Base-by-base conservation (phyloP, 176 grass and related monocot species). In the Cenchrus fungigraminus region DNA sequence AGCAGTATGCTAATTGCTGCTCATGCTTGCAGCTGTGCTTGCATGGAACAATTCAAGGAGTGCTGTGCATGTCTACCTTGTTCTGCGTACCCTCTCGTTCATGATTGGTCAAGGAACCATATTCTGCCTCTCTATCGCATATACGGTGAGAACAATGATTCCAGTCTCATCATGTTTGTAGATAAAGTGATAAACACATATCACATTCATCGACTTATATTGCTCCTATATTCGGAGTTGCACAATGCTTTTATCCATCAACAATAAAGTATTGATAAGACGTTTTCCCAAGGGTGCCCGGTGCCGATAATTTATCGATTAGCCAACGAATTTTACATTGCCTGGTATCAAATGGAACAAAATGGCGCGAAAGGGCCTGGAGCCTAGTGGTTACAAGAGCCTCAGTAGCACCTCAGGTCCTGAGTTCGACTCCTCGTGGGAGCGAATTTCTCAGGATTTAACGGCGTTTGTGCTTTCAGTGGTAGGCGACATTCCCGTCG, bases 81-180 rank as follows among this genome's bases (percentile, higher is more conserved):
- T 87, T 50, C 64, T 89, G 63, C 88, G 92, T 71, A 92, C 94
- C 2, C 73, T 97, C 2, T 89, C 94, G 10, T 91, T 84, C 49
- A 83, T 93, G 68, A 81, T 97, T 12, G 91, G 94, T 65, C 87
- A 94, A 88, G 94, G 94, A 84, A 94, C 89, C 70, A 92, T 94
- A 85, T 78, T 87, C n/a, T 90, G 74, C 76, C 87, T 97, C 12
- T 59, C 94, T 20, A 67, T 91, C 60, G 79, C 94, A 40, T 97
- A 94, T 89, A 82, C 85, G 78, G 94, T 97, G 76, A 65, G 65
- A 65, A 51, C 5, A 31, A 68, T 12, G 49, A 29, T 73, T 65
- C 7, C 16, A 45, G 58, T 16, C 1, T 62, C 47, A 6, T 37
- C 17, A 20, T 67, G 29, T 40, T 50, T 50, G 7, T 79, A 2